Evolutionary conservation across 139 green algal genomes (phyloP).

Genomic region (Chlamydomonas asymmetrica): DNA sequence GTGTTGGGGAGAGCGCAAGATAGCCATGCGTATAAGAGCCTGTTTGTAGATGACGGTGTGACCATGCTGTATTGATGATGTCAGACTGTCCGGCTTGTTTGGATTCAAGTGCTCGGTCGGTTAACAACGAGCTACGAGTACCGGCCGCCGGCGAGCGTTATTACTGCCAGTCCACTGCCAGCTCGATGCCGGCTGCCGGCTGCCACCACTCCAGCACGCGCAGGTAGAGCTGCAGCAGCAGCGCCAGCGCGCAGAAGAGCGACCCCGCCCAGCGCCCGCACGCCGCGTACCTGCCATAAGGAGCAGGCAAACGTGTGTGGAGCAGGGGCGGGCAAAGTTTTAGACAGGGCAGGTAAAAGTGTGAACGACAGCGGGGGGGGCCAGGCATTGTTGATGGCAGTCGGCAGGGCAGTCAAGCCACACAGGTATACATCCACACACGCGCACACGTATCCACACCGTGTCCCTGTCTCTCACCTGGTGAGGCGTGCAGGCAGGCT

Average conservation of each 20-base stretch:
- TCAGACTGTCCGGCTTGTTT: too few relatives aligned
- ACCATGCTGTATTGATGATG: too few relatives aligned
- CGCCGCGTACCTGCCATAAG: slow-evolving; percentile 40
- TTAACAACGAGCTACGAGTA: too few relatives aligned
- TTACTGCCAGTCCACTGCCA: slow-evolving; percentile 55
- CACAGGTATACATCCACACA: neutral
- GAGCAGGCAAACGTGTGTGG: neutral
- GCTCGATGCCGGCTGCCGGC: slow-evolving; percentile 45
- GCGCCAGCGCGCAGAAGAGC: slow-evolving; percentile 71
- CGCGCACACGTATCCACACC: neutral
- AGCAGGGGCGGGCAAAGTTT: neutral
- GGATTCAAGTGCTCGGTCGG: too few relatives aligned
- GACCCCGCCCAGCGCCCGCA: slow-evolving; percentile 72
- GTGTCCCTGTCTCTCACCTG: neutral
- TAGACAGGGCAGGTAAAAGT: too few relatives aligned
- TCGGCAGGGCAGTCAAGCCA: neutral
- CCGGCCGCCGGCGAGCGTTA: too few relatives aligned
- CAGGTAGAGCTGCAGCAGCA: slow-evolving; percentile 63
- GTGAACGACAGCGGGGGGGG: neutral
- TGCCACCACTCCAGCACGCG: slow-evolving; percentile 52
- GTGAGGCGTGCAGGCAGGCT: slow-evolving; percentile 19
- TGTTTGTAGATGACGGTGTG: too few relatives aligned
- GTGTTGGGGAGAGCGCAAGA: too few relatives aligned
- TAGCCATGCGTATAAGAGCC: too few relatives aligned
- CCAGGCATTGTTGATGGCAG: neutral